These are phyloP conservation scores for Nelumbo lutea DNA, from an alignment of 164 flowering plant genomes.

Conservation along the genomic window DNA sequence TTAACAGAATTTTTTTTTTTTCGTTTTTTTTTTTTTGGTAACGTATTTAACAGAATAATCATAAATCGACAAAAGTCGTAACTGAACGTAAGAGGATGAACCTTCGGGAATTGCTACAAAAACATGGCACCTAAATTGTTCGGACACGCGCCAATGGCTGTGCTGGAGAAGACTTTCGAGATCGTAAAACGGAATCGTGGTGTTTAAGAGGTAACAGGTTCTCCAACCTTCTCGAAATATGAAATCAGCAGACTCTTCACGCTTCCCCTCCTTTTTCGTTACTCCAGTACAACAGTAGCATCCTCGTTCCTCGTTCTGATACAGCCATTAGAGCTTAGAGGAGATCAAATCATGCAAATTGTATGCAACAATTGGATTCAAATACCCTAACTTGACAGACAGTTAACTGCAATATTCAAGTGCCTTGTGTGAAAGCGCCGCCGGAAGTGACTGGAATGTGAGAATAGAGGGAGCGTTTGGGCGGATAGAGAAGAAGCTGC, in stretches of 20 bases:
- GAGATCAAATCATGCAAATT: too few species aligned
- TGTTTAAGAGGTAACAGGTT: slow-evolving; percentile 47
- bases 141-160: slow-evolving; percentile 63
- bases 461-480: too few species aligned
- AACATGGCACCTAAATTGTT: slow-evolving; percentile 37
- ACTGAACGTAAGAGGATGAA: slow-evolving; percentile 10
- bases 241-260: slow-evolving; percentile 31
- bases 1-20: too few species aligned
- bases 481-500: too few species aligned
- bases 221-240: slow-evolving; percentile 65
- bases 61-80: not conserved
- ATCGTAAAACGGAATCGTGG: slow-evolving; percentile 28
- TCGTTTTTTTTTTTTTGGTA: too few species aligned
- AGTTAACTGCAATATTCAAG: too few species aligned
- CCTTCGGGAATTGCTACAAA: slow-evolving; percentile 67
- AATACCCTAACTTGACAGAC: slow-evolving; percentile 5
- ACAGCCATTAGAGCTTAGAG: slow-evolving; percentile 17
- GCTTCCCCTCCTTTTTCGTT: slow-evolving; percentile 39
- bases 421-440: too few species aligned
- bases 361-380: not conserved
- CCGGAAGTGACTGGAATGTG: too few species aligned
- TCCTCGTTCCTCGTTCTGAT: slow-evolving; percentile 5
- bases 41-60: too few species aligned
- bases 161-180: slow-evolving; percentile 38
- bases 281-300: slow-evolving; percentile 19